Evolutionary conservation across 2,329 filamentous ascomycete species (phyloP).

Genomic region (Teratosphaeria nubilosa): DNA sequence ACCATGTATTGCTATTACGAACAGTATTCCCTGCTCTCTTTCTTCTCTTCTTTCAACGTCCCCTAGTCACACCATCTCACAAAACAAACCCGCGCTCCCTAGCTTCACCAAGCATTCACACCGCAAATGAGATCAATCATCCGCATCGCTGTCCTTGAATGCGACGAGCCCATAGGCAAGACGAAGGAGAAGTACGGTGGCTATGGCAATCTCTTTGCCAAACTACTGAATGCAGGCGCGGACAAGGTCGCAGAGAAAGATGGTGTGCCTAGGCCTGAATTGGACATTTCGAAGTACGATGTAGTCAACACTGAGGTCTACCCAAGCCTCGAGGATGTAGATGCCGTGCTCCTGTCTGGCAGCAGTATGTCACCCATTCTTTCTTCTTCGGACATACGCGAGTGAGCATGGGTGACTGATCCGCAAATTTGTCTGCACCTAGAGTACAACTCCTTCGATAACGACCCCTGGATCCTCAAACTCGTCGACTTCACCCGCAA

Average conservation of each 20-base stretch:
- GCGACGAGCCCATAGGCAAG: slow-evolving; percentile 63
- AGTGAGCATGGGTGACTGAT: neutral
- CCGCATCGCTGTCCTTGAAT: slow-evolving; percentile 79
- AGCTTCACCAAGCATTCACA: neutral
- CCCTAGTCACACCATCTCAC: neutral
- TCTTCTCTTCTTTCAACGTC: neutral
- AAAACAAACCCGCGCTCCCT: neutral
- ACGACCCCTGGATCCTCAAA: slow-evolving; percentile 64
- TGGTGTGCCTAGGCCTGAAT: slow-evolving; percentile 32
- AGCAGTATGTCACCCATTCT: slow-evolving; percentile 21
- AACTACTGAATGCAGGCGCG: slow-evolving; percentile 42
- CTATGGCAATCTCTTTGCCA: slow-evolving; percentile 57
- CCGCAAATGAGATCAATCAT: slow-evolving; percentile 28
- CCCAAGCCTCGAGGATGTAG: slow-evolving; percentile 61
- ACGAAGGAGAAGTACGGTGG: slow-evolving; percentile 55
- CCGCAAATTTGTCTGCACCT: neutral
- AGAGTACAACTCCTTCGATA: slow-evolving; percentile 64
- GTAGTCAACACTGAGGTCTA: slow-evolving; percentile 59
- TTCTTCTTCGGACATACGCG: neutral
- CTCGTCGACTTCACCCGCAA: slow-evolving; percentile 58
- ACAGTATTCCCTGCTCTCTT: neutral
- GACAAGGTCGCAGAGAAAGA: slow-evolving; percentile 32
- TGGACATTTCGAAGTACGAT: slow-evolving; percentile 58
- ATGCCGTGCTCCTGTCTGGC: slow-evolving; percentile 75
- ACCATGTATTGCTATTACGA: neutral